Base-by-base conservation (phyloP, 2,329 filamentous ascomycete species). In the Fusarium anguioides region DNA sequence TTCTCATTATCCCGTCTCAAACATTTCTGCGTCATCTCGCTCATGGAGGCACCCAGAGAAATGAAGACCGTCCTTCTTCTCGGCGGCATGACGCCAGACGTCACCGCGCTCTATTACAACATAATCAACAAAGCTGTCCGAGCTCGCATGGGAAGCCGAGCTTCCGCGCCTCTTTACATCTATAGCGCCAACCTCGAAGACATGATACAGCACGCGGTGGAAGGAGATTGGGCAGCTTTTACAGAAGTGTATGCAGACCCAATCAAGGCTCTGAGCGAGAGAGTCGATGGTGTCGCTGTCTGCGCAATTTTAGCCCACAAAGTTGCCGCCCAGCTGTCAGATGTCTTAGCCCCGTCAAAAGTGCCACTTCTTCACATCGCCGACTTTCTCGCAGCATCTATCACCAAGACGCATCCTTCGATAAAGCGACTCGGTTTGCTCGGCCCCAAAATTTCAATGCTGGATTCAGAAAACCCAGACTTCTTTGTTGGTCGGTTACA, bases 171-270 rank as follows among this genome's bases (percentile, higher is more conserved):
- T 27, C 53, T 1, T 21, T 56, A 9, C 52, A 54, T 12, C 17
- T 56, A 21, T 36, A 54, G 53, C 24, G 53, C 48, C 18, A 56
- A 54, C 12, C 36, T 56, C 12, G 48, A 56, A 35, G 37, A 54
- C 8, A 56, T 56, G 53, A 42, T 56, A 3, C 48, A 42, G 12
- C 14, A 56, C 21, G 53, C 48, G 23, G 42, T 24, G 29, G 24
- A 54, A 8, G 48, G 37, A 3, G 23, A 56, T 9, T 56, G 47
- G 48, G 6, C 20, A 1, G 29, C 31, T 12, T 56, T 56, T 3
- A 20, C 47, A 23, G 26, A 20, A 3, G 31, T 33, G 2, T 56
- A 56, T 7, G 31, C 37, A 33, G 12, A 42, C 15, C 53, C 53
- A 3, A 53, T 56, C 10, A 6, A 12, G 8, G 24, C 20, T 0